Evolutionary conservation across 306 rosid species (phyloP), one percentile per base, ranked within the genome.

Genomic region (Acacia melanoxylon): DNA sequence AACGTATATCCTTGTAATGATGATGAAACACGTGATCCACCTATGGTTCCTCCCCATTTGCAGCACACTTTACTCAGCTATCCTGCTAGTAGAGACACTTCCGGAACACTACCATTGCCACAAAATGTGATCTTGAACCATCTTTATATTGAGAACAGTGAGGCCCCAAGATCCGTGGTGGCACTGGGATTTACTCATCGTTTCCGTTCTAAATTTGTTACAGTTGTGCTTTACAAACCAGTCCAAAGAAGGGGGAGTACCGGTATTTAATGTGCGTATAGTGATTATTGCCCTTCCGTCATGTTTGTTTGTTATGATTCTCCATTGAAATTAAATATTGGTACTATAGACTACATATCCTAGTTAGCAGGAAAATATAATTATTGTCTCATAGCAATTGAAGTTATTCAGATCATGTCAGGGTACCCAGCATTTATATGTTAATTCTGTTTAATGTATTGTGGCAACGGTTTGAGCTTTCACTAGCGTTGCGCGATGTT

Each of bases 161-260:
- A 96, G 86, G 49, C 90, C 12, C 93, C 93, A 61, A 91, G 97
- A 40, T 94, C 98, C 17, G 94, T 94, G 15, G 95, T 91, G 58
- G 97, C 97, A 3, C 82, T 96, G 75, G 99, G 98, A 82, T 90
- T 90, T 82, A 93, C 99, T 56, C 99, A 96, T 73, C 97, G 99
- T 22, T 91, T 93, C 81, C 97, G 90, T 49, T 83, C 97, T 33
- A 96, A 96, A 85, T 96, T 71, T 84, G 97, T 96, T 69, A 92
- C 98, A 0, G 98, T 91, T 45, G 97, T 96, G 82, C 98, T 96
- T 84, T 96, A 96, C 94, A 96, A 92, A 83, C 98, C 98, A 45
- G 97, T 96, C 74, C 91, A 89, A 72, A 92, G 92, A 88, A 95
- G 93, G 85, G 93, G 93, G 44, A 86, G 82, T 73, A 68, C 87